phyloP scores from a whole-genome alignment of 768 basidiomycete species.

The Gelatoporia subvermispora region DNA sequence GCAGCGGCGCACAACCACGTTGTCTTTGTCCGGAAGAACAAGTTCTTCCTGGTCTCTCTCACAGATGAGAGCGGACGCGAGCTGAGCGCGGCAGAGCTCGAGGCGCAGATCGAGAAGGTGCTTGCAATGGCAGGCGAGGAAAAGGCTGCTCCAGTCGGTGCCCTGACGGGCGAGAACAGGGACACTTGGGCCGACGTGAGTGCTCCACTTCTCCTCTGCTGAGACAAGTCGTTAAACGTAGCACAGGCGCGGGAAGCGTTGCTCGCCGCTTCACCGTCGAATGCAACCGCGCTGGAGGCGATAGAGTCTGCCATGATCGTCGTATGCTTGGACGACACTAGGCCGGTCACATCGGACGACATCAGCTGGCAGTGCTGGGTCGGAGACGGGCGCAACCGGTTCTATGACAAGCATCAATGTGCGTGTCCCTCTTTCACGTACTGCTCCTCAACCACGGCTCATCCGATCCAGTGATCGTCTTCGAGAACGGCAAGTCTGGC shows the following conservation, averaged over 20 bases:
- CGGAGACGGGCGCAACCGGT: conserved; percentile 86
- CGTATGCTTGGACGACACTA: conserved; percentile 78
- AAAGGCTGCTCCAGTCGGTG: conserved; percentile 53
- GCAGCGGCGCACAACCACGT: conserved; percentile 75
- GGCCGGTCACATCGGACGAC: conserved; percentile 77
- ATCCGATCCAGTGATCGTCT: conserved; percentile 70
- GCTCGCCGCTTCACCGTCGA: conserved; percentile 56
- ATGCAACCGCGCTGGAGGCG: conserved; percentile 61
- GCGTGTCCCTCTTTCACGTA: conserved; percentile 2
- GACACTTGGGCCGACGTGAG: conserved; percentile 83
- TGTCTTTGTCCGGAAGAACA: conserved; percentile 87
- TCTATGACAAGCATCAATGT: conserved; percentile 97
- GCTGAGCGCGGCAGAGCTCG: conserved; percentile 76
- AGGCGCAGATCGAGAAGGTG: conserved; percentile 71
- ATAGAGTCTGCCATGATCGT: conserved; percentile 91
- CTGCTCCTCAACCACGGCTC: background rate
- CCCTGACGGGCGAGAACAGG: conserved; percentile 83
- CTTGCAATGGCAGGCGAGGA: conserved; percentile 55
- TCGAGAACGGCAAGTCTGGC: conserved; percentile 90
- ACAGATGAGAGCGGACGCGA: conserved; percentile 58
- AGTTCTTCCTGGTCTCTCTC: conserved; percentile 82
- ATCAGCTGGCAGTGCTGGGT: conserved; percentile 83
- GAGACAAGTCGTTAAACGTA: background rate
- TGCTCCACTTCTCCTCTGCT: background rate
- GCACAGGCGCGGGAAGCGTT: conserved; percentile 54